Conservation (phyloP, 441 rosid genomes). For the Syzygium syzygioides region DNA sequence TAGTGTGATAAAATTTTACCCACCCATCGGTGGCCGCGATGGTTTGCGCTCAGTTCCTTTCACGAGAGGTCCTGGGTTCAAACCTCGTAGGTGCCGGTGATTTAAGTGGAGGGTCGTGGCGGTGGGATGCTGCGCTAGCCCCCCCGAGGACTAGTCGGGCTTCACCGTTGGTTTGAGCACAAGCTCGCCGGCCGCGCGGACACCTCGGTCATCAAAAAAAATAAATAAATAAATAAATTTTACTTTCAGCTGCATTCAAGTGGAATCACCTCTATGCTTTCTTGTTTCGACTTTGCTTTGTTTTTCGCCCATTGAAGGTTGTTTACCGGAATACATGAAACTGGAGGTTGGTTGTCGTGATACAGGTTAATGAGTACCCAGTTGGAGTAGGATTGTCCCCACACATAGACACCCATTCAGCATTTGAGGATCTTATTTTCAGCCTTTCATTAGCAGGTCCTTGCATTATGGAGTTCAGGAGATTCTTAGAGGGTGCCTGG, state of each 20-base stretch:
- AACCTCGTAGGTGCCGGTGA: too few species aligned
- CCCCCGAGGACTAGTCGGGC: too few species aligned
- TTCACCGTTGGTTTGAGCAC: too few species aligned
- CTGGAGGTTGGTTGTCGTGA: slow-evolving; percentile 20
- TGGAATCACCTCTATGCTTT: not conserved
- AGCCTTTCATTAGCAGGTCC: slow-evolving; percentile 98
- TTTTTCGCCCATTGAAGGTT: not conserved
- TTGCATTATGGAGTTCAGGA: slow-evolving; percentile 95
- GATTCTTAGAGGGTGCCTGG: slow-evolving; percentile 48
- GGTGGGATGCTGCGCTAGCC: too few species aligned
- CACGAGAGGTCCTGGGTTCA: too few species aligned
- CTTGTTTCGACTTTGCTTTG: not conserved
- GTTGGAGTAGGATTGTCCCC: slow-evolving; percentile 95
- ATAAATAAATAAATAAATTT: too few species aligned
- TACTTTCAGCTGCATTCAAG: not conserved
- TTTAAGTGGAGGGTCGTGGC: too few species aligned
- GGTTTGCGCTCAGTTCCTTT: too few species aligned
- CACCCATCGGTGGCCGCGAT: too few species aligned
- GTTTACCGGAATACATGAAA: not conserved
- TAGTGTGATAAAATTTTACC: not conserved
- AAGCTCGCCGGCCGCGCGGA: too few species aligned
- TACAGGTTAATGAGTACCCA: slow-evolving; percentile 92
- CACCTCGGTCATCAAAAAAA: too few species aligned
- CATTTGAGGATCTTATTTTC: slow-evolving; percentile 83
- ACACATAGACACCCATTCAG: slow-evolving; percentile 97